Evolutionary conservation across 2,329 filamentous ascomycete species (phyloP).

Genomic region (Macrophomina phaseolina): DNA sequence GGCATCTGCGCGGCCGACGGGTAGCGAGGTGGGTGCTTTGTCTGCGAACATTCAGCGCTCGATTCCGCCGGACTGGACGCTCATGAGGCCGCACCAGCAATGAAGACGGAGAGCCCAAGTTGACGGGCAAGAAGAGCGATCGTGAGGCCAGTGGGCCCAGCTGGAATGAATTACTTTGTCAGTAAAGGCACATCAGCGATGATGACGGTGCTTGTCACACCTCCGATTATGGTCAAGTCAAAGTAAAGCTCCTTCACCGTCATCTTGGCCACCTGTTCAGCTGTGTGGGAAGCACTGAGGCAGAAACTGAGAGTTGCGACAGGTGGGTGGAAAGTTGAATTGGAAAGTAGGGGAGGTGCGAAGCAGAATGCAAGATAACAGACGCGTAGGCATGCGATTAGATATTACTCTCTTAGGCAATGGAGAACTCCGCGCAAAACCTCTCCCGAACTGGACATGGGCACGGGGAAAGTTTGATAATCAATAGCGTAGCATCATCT

Average conservation of each 20-base stretch:
- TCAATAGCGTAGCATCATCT: not conserved
- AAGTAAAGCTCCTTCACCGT: conserved; percentile 20
- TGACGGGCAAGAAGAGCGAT: conserved; percentile 52
- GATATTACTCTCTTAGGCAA: not conserved
- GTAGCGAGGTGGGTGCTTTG: conserved; percentile 38
- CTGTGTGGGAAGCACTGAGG: no score
- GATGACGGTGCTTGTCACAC: conserved; percentile 12
- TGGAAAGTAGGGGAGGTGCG: not conserved
- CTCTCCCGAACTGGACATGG: not conserved
- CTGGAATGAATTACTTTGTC: conserved; percentile 32
- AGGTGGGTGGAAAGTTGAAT: not conserved
- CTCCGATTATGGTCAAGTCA: conserved; percentile 31
- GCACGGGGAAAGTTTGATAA: not conserved
- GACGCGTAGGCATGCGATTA: not conserved
- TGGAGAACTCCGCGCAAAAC: not conserved
- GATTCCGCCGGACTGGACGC: no score
- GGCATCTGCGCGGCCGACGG: conserved; percentile 55
- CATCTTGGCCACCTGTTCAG: conserved; percentile 9
- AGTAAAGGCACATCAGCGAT: not conserved
- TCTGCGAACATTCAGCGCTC: not conserved
- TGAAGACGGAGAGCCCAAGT: conserved; percentile 49
- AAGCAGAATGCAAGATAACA: not conserved
- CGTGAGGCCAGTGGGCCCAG: conserved; percentile 55
- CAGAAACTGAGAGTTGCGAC: no score
- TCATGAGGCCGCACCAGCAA: conserved; percentile 34